A percentile compares a stretch with the other conserved stretches of the same genome.
phyloP scores from a whole-genome alignment of 805 yeast genomes.

The Nakazawaea wickerhamii region DNA sequence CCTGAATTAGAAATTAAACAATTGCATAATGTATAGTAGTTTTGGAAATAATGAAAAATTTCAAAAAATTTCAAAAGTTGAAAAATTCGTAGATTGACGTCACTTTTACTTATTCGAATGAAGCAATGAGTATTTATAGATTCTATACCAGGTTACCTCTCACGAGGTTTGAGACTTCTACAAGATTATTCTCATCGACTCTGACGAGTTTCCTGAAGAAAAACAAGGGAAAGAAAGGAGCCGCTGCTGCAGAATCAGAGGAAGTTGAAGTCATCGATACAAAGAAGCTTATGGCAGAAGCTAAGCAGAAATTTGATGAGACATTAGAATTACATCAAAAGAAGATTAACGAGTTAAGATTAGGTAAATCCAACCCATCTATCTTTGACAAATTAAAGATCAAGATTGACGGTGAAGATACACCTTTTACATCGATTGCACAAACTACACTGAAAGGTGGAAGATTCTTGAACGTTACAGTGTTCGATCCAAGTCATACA shows the following conservation, averaged over 20 bases:
- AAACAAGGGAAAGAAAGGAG: slow-evolving; percentile 13
- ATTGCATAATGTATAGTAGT: background rate
- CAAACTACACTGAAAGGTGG: slow-evolving; percentile 65
- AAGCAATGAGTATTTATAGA: background rate
- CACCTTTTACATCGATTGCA: slow-evolving; percentile 59
- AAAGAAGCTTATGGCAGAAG: slow-evolving; percentile 29
- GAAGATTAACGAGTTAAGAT: slow-evolving; percentile 54
- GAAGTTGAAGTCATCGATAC: slow-evolving; percentile 24
- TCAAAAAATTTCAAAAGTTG: too few relatives aligned
- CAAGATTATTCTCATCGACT: background rate
- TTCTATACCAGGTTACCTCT: background rate
- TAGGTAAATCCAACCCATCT: slow-evolving; percentile 64
- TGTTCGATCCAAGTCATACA: slow-evolving; percentile 74
- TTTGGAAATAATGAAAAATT: background rate
- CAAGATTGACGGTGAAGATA: slow-evolving; percentile 38
- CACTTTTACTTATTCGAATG: background rate
- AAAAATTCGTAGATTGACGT: background rate
- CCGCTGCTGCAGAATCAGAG: slow-evolving; percentile 15
- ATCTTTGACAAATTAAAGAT: slow-evolving; percentile 59
- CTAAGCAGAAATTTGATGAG: slow-evolving; percentile 38
- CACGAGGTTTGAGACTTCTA: background rate
- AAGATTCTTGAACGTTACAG: slow-evolving; percentile 67
- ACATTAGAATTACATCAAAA: slow-evolving; percentile 49
- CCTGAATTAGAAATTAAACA: background rate
- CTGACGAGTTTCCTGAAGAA: slow-evolving; percentile 2